Evolutionary conservation across 139 green algal genomes (phyloP).

Genomic region (Desmodesmus armatus): DNA sequence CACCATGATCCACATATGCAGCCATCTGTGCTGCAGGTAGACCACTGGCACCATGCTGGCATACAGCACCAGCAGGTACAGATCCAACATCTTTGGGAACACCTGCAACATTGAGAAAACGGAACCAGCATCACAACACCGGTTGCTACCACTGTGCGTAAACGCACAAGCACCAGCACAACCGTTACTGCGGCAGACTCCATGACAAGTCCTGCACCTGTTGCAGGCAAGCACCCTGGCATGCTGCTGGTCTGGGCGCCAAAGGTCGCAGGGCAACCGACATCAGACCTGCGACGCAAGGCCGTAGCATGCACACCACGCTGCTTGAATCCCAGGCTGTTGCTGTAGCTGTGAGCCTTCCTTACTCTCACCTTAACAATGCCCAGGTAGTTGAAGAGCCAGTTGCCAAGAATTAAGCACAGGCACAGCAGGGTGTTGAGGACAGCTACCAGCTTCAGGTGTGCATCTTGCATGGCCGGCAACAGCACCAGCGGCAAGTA

Average conservation of each 20-base stretch:
- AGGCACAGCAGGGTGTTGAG: constrained; percentile 32
- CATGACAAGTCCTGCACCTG: no score
- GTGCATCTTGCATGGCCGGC: constrained; percentile 5
- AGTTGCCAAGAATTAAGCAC: constrained; percentile 24
- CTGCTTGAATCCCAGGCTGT: no score
- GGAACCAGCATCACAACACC: not conserved
- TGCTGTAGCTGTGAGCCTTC: no score
- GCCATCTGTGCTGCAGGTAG: not conserved
- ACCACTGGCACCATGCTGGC: constrained; percentile 33
- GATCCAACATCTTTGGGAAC: constrained; percentile 21
- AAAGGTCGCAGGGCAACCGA: not conserved
- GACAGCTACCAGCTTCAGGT: constrained; percentile 20
- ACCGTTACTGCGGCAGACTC: no score
- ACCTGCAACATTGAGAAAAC: not conserved
- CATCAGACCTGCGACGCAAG: not conserved
- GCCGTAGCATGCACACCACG: not conserved
- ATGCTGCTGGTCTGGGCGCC: not conserved
- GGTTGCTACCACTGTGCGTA: no score
- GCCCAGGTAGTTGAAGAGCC: constrained; percentile 12
- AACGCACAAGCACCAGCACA: no score
- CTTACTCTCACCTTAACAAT: constrained; percentile 22
- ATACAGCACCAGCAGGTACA: constrained; percentile 24
- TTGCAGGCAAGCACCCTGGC: not conserved
- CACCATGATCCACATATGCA: not conserved
- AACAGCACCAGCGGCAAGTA: constrained; percentile 15